Evolutionary conservation across 805 yeast species (phyloP), one percentile per base, ranked within the genome.

Genomic region (Hanseniaspora lindneri): DNA sequence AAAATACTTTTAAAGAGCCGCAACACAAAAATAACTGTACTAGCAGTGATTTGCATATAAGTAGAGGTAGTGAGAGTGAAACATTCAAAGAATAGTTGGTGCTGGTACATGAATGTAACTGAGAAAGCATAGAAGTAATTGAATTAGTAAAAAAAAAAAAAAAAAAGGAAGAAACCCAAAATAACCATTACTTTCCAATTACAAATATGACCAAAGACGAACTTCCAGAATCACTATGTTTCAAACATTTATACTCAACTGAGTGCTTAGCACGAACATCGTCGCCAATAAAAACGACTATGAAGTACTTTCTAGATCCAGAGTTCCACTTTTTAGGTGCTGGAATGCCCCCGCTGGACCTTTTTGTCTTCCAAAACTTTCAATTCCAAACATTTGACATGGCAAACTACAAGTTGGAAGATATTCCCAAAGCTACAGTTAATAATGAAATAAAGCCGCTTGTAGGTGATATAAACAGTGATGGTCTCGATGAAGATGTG

Each of bases 241-340:
- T 83, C 53, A 54, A 71, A 20, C 81, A 80, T 63, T 70, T 72
- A 51, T 69, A 66, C 76, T 27, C 76, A 86, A 63, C 48, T 11
- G 56, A 54, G 39, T 50, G 55, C 9, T 37, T 44, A 30, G 25
- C 41, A 6, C 41, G 56, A 32, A 64, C 69, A 35, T 70, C 75
- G 30, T 81, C 89, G 4, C 75, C 79, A 8, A 71, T 83, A 60
- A 83, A 83, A 66, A 62, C 72, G 34, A 84, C 86, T 1, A 80
- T 82, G 71, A 73, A 72, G 56, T 80, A 80, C 68, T 76, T 66
- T 56, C 63, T 65, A 29, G 66, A 71, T 49, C 86, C 85, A 17
- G 73, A 75, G 21, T 70, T 83, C 58, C 75, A 81, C 39, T 82
- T 81, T 55, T 72, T 83, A 44, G 94, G 89, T 35, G 94, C 92